Base-by-base conservation (phyloP, 441 rosid species). In the Geranium incanum region DNA sequence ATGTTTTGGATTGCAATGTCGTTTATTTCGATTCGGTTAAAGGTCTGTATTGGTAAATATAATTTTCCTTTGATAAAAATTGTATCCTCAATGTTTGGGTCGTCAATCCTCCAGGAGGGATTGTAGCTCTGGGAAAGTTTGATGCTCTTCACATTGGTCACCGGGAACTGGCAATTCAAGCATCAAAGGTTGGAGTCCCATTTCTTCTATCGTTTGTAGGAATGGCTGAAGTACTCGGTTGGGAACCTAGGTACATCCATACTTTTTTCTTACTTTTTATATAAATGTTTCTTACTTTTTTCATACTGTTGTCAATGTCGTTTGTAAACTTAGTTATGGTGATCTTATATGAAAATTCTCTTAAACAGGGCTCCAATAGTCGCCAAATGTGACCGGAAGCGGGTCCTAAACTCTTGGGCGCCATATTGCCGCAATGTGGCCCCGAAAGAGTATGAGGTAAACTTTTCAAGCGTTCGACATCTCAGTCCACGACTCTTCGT, bases 61-160 rank as follows among this genome's bases (percentile, higher is more conserved):
- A 45, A 0, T 6, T 8, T 2, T 9, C 7, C 13, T 45, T 45
- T 45, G 33, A 12, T 45, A 28, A 28, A 45, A 45, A 45, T 45
- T 13, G 5, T 45, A 45, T 8, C 52, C 12, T 45, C 52, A 59
- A 59, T 6, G 64, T 59, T 59, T 18, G 23, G 12, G 16, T 66
- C 36, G 6, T 69, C 36, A 69, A 75, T 74, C 23, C 38, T 66
- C 38, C 83, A 89, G 96, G 98, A 78, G 96, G 96, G 70, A 81
- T 90, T 19, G 95, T 87, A 72, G 96, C 93, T 13, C 85, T 87
- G 74, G 98, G 96, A 72, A 90, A 92, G 78, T 92, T 92, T 80
- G 98, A 92, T 67, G 98, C 96, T 1, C 86, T 92, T 76, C 95
- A 90, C 74, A 67, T 84, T 59, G 95, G 95, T 69, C 96, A 92